Percentiles rank a stretch among this genome's conserved stretches.
Conservation (phyloP, 768 basidiomycete genomes). For the Crepidotus variabilis region DNA sequence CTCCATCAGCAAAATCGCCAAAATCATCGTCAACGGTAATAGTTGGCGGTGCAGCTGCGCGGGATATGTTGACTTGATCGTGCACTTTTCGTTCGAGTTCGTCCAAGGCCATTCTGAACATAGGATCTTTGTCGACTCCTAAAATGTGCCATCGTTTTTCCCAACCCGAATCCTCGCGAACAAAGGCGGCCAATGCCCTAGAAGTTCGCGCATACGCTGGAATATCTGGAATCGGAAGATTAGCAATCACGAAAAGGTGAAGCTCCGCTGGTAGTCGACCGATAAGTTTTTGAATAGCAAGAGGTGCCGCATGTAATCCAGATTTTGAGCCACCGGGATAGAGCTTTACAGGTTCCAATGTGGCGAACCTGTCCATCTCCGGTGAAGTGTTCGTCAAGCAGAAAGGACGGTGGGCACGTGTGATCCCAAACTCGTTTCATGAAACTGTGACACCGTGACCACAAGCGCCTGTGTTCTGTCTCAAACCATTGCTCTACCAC, state of each 20-base stretch:
- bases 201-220: conserved; percentile 69
- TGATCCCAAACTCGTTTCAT: no score
- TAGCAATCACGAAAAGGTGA: conserved; percentile 68
- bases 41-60: conserved; percentile 53
- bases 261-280: conserved; percentile 79
- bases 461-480: no score
- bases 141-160: conserved; percentile 66
- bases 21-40: conserved; percentile 81
- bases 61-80: conserved; percentile 31
- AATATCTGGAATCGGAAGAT: conserved; percentile 78
- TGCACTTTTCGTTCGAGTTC: conserved; percentile 48
- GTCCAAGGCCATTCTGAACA: conserved; percentile 49
- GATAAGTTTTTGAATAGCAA: conserved; percentile 34
- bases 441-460: no score
- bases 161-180: conserved; percentile 78
- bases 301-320: conserved; percentile 1
- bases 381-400: background rate
- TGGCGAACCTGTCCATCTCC: conserved; percentile 81
- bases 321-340: conserved; percentile 24
- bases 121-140: conserved; percentile 37
- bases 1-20: conserved; percentile 73
- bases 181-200: conserved; percentile 58
- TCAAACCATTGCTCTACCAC: no score
- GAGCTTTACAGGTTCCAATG: conserved; percentile 72
- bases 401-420: background rate